phyloP scores from a whole-genome alignment of 2,329 filamentous ascomycete species.

The Cladosporium cucumerinum region DNA sequence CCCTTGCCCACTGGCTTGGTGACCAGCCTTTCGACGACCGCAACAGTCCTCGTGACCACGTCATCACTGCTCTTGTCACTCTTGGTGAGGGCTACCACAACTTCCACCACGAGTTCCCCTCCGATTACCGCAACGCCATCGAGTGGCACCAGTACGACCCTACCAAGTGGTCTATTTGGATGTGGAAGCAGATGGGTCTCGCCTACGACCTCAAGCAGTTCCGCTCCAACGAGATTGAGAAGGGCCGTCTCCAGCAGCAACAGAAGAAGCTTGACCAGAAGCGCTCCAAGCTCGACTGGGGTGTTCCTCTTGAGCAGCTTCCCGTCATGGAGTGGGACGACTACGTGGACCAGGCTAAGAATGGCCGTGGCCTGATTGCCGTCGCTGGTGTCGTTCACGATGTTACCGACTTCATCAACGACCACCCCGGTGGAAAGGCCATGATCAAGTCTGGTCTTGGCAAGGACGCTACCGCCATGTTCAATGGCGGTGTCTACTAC shows the following conservation, averaged over 20 bases:
- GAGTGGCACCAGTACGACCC: conserved; percentile 90
- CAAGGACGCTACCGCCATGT: conserved; percentile 85
- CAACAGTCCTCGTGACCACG: conserved; percentile 84
- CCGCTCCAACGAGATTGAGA: conserved; percentile 87
- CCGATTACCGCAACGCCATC: conserved; percentile 88
- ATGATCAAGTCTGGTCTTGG: conserved; percentile 79
- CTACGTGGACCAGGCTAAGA: conserved; percentile 73
- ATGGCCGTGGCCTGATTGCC: conserved; percentile 71
- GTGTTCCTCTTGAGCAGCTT: conserved; percentile 77
- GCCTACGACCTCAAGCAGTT: conserved; percentile 89
- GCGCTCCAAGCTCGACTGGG: conserved; percentile 80
- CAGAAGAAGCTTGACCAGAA: conserved; percentile 93
- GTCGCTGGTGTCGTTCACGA: conserved; percentile 85
- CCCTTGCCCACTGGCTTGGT: conserved; percentile 83
- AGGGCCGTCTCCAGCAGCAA: conserved; percentile 80
- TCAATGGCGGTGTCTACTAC: conserved; percentile 87
- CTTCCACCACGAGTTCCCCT: conserved; percentile 93
- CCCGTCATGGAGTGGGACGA: conserved; percentile 85
- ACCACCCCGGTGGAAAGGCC: conserved; percentile 85
- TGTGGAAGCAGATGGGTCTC: conserved; percentile 78
- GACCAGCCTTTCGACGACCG: conserved; percentile 91
- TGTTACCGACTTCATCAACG: conserved; percentile 77
- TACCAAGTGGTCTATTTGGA: conserved; percentile 85
- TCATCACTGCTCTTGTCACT: conserved; percentile 80
- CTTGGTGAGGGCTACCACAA: conserved; percentile 91